These are phyloP conservation scores for Phaffomyces antillensis DNA, from an alignment of 805 yeast genomes.

Conservation along the genomic window DNA sequence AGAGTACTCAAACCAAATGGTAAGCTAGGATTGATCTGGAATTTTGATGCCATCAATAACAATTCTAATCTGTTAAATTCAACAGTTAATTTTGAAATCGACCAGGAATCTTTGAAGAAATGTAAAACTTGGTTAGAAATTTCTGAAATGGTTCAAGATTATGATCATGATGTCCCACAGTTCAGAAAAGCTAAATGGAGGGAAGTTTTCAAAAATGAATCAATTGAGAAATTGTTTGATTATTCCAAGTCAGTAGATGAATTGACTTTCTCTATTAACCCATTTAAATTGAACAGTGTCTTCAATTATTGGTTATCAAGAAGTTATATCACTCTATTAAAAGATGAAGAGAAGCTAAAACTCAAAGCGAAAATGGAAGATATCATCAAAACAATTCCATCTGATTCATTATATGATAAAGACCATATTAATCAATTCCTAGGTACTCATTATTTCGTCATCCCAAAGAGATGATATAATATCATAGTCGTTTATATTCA, in stretches of 20 bases:
- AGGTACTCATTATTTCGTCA: conserved; percentile 19
- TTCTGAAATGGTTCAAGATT: conserved; percentile 16
- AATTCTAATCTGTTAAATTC: conserved; percentile 11
- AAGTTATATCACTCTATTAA: conserved; percentile 43
- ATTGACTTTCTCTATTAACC: conserved; percentile 25
- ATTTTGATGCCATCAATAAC: conserved; percentile 33
- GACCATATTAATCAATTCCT: conserved; percentile 14
- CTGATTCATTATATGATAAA: conserved; percentile 3
- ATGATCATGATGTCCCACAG: conserved; percentile 47
- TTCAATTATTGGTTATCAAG: conserved; percentile 49
- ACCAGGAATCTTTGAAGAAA: conserved; percentile 5
- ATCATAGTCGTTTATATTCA: too few species aligned
- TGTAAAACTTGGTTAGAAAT: conserved; percentile 12
- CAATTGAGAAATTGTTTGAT: conserved; percentile 23
- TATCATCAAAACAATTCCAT: conserved; percentile 17
- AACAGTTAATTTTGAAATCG: conserved; percentile 3
- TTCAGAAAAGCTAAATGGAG: conserved; percentile 46
- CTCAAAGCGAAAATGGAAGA: conserved; percentile 28
- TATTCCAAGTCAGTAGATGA: conserved; percentile 27
- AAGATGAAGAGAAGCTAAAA: conserved; percentile 28
- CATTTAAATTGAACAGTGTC: conserved; percentile 29
- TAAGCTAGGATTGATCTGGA: conserved; percentile 52
- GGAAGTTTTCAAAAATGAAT: conserved; percentile 28
- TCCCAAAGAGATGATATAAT: too few species aligned
- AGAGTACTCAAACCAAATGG: conserved; percentile 52